Evolutionary conservation across 306 rosid genomes (phyloP), one percentile per base, ranked within the genome.

Genomic region (Echinosophora koreensis): DNA sequence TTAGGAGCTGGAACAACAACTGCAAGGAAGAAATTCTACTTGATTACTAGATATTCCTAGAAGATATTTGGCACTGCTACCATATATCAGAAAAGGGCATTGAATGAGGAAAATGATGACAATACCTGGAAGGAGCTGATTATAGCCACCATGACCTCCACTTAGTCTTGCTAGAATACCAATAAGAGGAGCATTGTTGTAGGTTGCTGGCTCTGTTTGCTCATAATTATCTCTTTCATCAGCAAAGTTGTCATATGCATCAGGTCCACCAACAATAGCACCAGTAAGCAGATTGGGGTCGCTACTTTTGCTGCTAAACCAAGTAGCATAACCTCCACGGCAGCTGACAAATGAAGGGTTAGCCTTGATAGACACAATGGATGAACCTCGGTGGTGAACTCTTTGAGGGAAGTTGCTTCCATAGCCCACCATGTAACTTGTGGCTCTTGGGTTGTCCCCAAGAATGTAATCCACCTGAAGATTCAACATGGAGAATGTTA

Each of bases 131-230:
- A 92, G 94, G 71, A 95, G 99, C 88, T 92, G 99, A 81, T 78
- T 89, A 71, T 87, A 92, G 30, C 83, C 91, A 6, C 87, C 77
- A 49, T 79, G 91, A 42, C 97, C 98, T 3, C 89, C 88, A 52
- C 78, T 67, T 6, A 95, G 84, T 30, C 99, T 84, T 34, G 99
- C 97, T 70, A 95, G 87, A 71, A 91, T 82, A 39, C 99, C 99
- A 2, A 92, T 74, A 71, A 92, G 88, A 78, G 99, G 99, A 86
- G 99, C 99, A 84, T 95, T 95, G 89, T 95, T 95, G 85, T 95
- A 95, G 22, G 99, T 95, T 61, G 99, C 99, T 60, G 99, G 99
- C 66, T 95, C 99, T 3, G 99, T 95, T 73, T 95, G 99, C 80
- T 95, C 96, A 76, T 90, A 95, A 44, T 95, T 95, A 60, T 95